Evolutionary conservation across 2,329 filamentous ascomycete genomes (phyloP).

Genomic region (Diaporthe australafricana): DNA sequence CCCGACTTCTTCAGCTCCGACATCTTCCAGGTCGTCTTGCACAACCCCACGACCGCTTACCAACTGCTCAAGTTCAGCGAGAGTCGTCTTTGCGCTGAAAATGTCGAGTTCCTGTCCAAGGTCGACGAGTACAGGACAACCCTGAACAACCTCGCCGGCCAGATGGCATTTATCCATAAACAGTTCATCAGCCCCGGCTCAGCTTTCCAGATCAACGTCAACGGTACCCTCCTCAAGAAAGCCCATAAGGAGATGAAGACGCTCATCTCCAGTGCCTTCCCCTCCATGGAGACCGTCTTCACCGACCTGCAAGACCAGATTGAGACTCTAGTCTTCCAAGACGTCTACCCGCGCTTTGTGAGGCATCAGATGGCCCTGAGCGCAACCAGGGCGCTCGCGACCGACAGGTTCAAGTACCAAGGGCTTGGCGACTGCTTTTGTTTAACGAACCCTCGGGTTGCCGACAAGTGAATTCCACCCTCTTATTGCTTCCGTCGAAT

Average conservation of each 20-base stretch:
- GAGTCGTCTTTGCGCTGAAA: slow-evolving; percentile 53
- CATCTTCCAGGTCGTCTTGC: slow-evolving; percentile 55
- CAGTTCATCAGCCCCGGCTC: slow-evolving; percentile 43
- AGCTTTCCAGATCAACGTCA: slow-evolving; percentile 44
- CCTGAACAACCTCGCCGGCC: slow-evolving; percentile 52
- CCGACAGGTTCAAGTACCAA: slow-evolving; percentile 55
- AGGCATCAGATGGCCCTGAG: slow-evolving; percentile 60
- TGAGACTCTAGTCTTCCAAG: slow-evolving; percentile 53
- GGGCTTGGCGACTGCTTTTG: slow-evolving; percentile 71
- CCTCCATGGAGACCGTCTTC: slow-evolving; percentile 53
- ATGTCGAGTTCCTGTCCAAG: slow-evolving; percentile 60
- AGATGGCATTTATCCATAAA: slow-evolving; percentile 51
- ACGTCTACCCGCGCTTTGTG: slow-evolving; percentile 63
- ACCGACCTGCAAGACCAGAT: slow-evolving; percentile 52
- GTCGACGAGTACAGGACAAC: slow-evolving; percentile 58
- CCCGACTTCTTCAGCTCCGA: slow-evolving; percentile 56
- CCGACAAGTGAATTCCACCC: slow-evolving; percentile 34
- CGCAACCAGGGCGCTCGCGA: slow-evolving; percentile 45
- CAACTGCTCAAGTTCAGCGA: slow-evolving; percentile 55
- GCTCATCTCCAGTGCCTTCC: slow-evolving; percentile 49
- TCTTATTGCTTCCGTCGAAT: accelerated
- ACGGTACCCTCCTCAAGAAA: slow-evolving; percentile 42
- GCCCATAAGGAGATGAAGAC: slow-evolving; percentile 44
- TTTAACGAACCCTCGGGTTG: slow-evolving; percentile 59
- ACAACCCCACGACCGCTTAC: slow-evolving; percentile 56